A percentile compares a stretch with the other conserved stretches of the same genome.
Conservation (phyloP, 192 early-diverging fungal genomes). For the Obelidium mucronatum region DNA sequence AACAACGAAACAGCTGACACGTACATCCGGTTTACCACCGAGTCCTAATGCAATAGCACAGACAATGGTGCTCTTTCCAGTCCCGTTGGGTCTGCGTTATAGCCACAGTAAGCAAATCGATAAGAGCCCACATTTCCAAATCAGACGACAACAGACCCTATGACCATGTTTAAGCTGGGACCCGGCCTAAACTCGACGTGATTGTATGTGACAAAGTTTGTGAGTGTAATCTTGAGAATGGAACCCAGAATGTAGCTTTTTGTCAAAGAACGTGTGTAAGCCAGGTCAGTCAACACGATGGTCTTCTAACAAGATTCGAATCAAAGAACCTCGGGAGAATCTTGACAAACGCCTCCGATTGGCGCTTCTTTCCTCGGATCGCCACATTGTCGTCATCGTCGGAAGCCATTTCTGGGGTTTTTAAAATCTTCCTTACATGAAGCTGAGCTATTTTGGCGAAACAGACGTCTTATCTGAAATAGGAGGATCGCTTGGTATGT, state of each 20-base stretch:
- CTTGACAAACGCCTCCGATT: neutral
- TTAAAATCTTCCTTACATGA: too few species aligned
- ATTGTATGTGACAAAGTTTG: conserved; percentile 98
- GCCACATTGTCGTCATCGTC: too few species aligned
- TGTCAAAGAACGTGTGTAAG: too few species aligned
- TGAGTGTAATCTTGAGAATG: conserved; percentile 77
- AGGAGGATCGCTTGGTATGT: too few species aligned
- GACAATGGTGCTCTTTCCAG: conserved; percentile 95
- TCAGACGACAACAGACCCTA: conserved; percentile 8
- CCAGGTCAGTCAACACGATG: too few species aligned
- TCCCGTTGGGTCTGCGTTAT: conserved; percentile 77
- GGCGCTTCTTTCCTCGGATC: too few species aligned
- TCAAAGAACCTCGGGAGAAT: too few species aligned
- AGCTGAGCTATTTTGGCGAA: too few species aligned
- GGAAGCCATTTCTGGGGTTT: too few species aligned
- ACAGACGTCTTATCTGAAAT: too few species aligned
- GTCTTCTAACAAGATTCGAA: too few species aligned
- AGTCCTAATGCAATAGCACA: conserved; percentile 96
- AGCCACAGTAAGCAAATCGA: neutral
- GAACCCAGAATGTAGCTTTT: conserved; percentile 56
- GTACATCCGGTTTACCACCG: conserved; percentile 72
- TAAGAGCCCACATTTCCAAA: too few species aligned
- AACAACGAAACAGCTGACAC: neutral
- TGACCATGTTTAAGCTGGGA: conserved; percentile 94
- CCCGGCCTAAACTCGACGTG: conserved; percentile 84